phyloP scores from a whole-genome alignment of 257 asterid genomes.

The Cordia subcordata region DNA sequence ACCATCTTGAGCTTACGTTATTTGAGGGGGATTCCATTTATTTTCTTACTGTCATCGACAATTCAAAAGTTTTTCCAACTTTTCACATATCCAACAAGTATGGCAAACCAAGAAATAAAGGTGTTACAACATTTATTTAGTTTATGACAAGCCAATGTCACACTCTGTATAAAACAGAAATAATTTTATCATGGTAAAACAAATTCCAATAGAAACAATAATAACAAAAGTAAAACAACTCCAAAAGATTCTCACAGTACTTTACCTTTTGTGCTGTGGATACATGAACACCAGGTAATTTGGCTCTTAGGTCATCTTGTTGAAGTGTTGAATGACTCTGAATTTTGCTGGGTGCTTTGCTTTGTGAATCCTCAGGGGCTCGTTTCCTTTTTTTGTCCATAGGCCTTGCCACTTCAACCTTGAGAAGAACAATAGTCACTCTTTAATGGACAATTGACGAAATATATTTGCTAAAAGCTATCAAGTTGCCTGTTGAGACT shows the following conservation, averaged over 20 bases:
- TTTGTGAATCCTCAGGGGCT: slow-evolving; percentile 57
- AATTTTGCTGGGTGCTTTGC: slow-evolving; percentile 26
- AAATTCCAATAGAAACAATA: slow-evolving; percentile 8
- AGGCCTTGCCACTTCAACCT: slow-evolving; percentile 95
- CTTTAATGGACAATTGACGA: not conserved
- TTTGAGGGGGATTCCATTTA: too few relatives aligned
- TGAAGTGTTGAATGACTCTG: slow-evolving; percentile 42
- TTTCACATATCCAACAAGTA: too few relatives aligned
- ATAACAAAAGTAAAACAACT: slow-evolving; percentile 4
- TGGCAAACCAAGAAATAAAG: too few relatives aligned
- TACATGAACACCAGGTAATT: slow-evolving; percentile 23
- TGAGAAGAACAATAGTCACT: slow-evolving; percentile 16
- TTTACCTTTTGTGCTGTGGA: slow-evolving; percentile 38
- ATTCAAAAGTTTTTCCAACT: too few relatives aligned
- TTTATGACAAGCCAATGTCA: too few relatives aligned
- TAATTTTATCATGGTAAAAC: slow-evolving; percentile 8
- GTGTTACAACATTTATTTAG: too few relatives aligned
- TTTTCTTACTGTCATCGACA: too few relatives aligned
- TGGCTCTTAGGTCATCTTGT: slow-evolving; percentile 25
- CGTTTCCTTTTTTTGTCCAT: slow-evolving; percentile 68
- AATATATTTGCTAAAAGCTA: not conserved
- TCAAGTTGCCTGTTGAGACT: not conserved
- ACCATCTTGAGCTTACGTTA: too few relatives aligned
- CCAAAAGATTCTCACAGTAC: not conserved
- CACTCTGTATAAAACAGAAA: too few relatives aligned